phyloP scores from a whole-genome alignment of 2,329 filamentous ascomycete species.

The Colletotrichum phormii region DNA sequence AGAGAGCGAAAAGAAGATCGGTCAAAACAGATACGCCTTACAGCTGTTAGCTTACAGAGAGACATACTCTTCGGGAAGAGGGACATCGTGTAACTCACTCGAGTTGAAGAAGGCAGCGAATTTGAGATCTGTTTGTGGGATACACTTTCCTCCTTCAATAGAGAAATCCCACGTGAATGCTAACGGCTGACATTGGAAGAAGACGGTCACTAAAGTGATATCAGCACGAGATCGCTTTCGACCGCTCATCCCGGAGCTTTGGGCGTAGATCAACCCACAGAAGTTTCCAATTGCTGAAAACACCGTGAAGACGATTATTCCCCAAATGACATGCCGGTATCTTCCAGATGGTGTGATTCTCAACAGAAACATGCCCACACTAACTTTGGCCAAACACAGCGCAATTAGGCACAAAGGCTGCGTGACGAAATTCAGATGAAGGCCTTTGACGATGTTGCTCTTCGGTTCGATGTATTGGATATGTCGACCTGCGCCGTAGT shows the following conservation, averaged over 20 bases:
- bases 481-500: slow-evolving; percentile 43
- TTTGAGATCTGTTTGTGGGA: slow-evolving; percentile 40
- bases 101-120: slow-evolving; percentile 44
- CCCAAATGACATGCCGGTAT: slow-evolving; percentile 40
- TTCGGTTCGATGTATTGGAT: slow-evolving; percentile 42
- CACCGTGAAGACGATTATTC: slow-evolving; percentile 42
- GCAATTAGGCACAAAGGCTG: slow-evolving; percentile 45
- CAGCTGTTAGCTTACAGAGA: too few relatives aligned
- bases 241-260: too few relatives aligned
- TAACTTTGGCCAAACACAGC: slow-evolving; percentile 44
- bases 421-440: slow-evolving; percentile 47
- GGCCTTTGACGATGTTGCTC: slow-evolving; percentile 39
- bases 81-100: not conserved
- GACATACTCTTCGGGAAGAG: too few relatives aligned
- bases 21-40: slow-evolving; percentile 42
- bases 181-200: slow-evolving; percentile 42
- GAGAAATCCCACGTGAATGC: slow-evolving; percentile 40
- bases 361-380: slow-evolving; percentile 45
- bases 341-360: slow-evolving; percentile 39
- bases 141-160: slow-evolving; percentile 39
- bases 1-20: slow-evolving; percentile 43
- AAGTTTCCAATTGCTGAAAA: slow-evolving; percentile 41
- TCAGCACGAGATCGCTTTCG: not conserved
- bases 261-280: slow-evolving; percentile 21
- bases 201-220: slow-evolving; percentile 38